Evolutionary conservation across 2,329 filamentous ascomycete species (phyloP).

Genomic region (Clonostachys sp.): DNA sequence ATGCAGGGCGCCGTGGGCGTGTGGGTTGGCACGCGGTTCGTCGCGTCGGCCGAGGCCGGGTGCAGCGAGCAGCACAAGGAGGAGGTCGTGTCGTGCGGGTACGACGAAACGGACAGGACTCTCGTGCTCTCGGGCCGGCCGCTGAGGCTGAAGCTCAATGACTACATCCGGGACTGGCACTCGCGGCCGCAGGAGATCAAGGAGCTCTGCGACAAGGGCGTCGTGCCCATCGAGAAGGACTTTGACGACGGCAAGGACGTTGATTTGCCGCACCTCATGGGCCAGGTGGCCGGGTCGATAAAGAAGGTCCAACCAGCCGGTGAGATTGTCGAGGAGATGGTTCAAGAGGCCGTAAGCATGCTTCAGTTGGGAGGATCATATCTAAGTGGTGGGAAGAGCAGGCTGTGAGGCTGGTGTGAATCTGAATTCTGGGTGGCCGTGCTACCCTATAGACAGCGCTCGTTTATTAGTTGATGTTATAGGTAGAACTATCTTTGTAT

Average conservation of each 20-base stretch:
- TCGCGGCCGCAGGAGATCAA: slow-evolving; percentile 68
- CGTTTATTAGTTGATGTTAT: no score
- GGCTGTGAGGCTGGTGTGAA: neutral
- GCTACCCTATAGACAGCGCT: no score
- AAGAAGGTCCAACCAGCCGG: slow-evolving; percentile 72
- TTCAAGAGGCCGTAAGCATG: slow-evolving; percentile 67
- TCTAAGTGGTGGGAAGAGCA: slow-evolving; percentile 26
- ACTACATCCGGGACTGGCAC: slow-evolving; percentile 82
- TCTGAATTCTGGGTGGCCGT: no score
- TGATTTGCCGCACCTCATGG: slow-evolving; percentile 88
- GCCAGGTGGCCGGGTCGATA: slow-evolving; percentile 82
- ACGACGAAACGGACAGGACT: slow-evolving; percentile 77
- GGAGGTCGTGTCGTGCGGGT: slow-evolving; percentile 73
- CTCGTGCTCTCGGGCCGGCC: slow-evolving; percentile 80
- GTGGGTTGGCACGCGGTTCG: slow-evolving; percentile 93
- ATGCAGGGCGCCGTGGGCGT: slow-evolving; percentile 87
- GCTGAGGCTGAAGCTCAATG: slow-evolving; percentile 74
- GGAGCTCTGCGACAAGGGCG: slow-evolving; percentile 68
- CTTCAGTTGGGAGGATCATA: slow-evolving; percentile 59
- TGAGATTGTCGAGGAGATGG: slow-evolving; percentile 89
- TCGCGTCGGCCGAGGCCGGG: slow-evolving; percentile 76
- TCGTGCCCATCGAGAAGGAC: slow-evolving; percentile 80
- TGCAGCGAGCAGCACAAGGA: slow-evolving; percentile 80
- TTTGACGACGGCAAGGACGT: slow-evolving; percentile 78
- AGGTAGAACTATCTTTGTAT: no score